Evolutionary conservation across 2,329 filamentous ascomycete genomes (phyloP), one percentile per base, ranked within the genome.

Genomic region (Apiospora pterosperma): DNA sequence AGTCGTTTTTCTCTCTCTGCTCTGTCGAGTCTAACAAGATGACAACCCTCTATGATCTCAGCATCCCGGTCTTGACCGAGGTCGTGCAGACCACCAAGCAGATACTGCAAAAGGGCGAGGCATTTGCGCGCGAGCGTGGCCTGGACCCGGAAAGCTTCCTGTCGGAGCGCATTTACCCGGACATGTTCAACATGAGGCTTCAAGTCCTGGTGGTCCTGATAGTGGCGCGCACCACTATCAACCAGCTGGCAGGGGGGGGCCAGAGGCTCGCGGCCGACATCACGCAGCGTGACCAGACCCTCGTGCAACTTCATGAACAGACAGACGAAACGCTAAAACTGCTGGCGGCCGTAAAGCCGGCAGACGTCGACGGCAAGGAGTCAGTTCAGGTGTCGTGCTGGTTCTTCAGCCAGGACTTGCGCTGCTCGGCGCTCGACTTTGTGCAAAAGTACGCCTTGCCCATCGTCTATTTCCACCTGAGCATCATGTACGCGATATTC

Each of bases 381-480:
- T 65, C 71, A 16, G 72, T 72, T 61, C 66, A 59, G 4, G 74
- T 80, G 21, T 65, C 67, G n/a, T 62, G 79, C 4, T 72, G 71
- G 5, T 21, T 79, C 8, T 78, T 78, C 3, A 68, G 70, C 10
- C 69, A 71, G 48, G 75, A 71, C 67, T 67, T 61, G 12, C 36
- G 73, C 55, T 58, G 76, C 44, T 58, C 67, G 11, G 70, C 38
- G 67, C 59, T 63, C 66, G 73, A 76, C 1, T 89, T 86, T 69
- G 70, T 84, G 34, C 72, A 76, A 42, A 75, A 75, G 2, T 86
- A 81, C 72, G 80, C 74, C 5, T 65, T 88, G 59, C 86, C 88
- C 14, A 89, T 89, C 70, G 76, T 89, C 69, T 89, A 81, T 77
- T 91, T 90, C 74, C 88, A 90, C 71, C 69, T 84, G 16, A 80